These are phyloP conservation scores for Monilinia polystroma DNA, from an alignment of 2,329 filamentous ascomycete genomes.

Conservation along the genomic window DNA sequence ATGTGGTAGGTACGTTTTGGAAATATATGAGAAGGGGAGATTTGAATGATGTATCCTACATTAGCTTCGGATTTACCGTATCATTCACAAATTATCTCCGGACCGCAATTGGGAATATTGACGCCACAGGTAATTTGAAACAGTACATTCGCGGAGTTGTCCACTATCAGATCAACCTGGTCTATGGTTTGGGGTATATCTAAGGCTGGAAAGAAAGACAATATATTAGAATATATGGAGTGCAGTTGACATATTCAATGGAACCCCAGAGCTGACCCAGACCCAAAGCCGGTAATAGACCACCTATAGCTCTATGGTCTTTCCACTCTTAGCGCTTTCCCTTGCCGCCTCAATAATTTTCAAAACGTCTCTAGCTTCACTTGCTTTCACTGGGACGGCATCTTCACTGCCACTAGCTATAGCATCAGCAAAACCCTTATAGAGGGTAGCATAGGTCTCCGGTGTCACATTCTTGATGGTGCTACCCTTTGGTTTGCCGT, in stretches of 20 bases:
- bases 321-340: constrained; percentile 52
- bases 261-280: neutral
- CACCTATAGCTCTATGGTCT: constrained; percentile 27
- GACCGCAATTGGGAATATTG: neutral
- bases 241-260: neutral
- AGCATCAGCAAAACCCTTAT: constrained; percentile 54
- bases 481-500: constrained; percentile 48
- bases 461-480: constrained; percentile 60
- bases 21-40: neutral
- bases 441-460: constrained; percentile 67
- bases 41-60: neutral
- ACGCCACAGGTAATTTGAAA: neutral
- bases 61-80: constrained; percentile 6
- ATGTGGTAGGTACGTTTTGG: neutral
- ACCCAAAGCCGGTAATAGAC: neutral
- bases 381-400: constrained; percentile 53
- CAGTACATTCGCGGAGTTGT: neutral
- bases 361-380: constrained; percentile 54
- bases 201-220: neutral
- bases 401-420: constrained; percentile 49
- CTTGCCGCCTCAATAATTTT: constrained; percentile 55
- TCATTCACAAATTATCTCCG: neutral
- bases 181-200: neutral
- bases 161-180: neutral
- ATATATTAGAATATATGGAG: neutral